These are phyloP conservation scores for Speleostelium caveatum DNA, from an alignment of 78 protist species.

Conservation along the genomic window DNA sequence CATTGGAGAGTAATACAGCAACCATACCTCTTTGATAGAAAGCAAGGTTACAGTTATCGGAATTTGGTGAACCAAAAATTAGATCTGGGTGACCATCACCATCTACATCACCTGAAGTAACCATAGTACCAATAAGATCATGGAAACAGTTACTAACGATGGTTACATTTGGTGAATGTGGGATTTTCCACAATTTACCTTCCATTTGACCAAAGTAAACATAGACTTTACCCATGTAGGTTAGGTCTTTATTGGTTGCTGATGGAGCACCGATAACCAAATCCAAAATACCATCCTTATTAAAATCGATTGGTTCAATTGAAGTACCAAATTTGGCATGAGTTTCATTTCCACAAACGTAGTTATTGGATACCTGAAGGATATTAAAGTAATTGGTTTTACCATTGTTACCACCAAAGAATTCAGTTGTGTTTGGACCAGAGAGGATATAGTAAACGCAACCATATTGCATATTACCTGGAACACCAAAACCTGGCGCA, in stretches of 20 bases:
- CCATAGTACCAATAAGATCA: constrained; percentile 16
- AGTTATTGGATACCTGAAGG: constrained; percentile 11
- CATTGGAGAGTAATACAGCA: constrained; percentile 13
- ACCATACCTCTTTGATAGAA: constrained; percentile 21
- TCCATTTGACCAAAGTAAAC: constrained; percentile 29
- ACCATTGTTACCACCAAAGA: not conserved
- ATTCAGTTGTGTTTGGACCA: not conserved
- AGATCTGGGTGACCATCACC: constrained; percentile 31
- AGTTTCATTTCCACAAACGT: constrained; percentile 37
- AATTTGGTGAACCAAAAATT: constrained; percentile 29
- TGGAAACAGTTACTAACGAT: constrained; percentile 14
- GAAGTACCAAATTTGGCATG: constrained; percentile 44
- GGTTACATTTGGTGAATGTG: not conserved
- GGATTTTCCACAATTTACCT: not conserved
- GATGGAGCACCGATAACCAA: constrained; percentile 52
- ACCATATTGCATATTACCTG: constrained; percentile 72
- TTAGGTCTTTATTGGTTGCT: constrained; percentile 21
- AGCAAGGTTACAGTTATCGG: not conserved
- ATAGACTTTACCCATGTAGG: constrained; percentile 27
- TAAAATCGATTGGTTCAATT: constrained; percentile 31
- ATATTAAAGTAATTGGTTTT: not conserved
- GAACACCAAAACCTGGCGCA: constrained; percentile 50
- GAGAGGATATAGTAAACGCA: constrained; percentile 53
- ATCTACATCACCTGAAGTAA: constrained; percentile 28
- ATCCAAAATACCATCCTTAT: constrained; percentile 45